phyloP scores from a whole-genome alignment of 805 yeast genomes.

The Hanseniaspora jakobsenii region DNA sequence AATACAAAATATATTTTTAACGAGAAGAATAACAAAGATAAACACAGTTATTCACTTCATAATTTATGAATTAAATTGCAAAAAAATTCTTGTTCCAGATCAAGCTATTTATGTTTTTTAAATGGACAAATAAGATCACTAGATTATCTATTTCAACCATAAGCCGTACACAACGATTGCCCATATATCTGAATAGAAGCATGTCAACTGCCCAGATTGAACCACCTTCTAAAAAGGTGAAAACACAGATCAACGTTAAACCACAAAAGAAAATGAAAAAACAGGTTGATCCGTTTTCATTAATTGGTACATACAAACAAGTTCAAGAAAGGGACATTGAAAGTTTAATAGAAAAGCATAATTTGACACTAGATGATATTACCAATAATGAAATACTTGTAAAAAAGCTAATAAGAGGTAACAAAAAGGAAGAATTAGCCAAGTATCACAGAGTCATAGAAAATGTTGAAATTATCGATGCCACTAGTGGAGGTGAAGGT shows the following conservation, averaged over 20 bases:
- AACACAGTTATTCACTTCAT: no score
- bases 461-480: constrained; percentile 43
- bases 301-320: constrained; percentile 41
- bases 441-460: constrained; percentile 48
- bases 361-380: constrained; percentile 37
- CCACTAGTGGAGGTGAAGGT: constrained; percentile 82
- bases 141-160: no score
- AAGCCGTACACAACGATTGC: no score
- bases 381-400: constrained; percentile 57
- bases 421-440: constrained; percentile 28
- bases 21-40: no score
- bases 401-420: constrained; percentile 35
- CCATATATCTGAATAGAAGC: no score
- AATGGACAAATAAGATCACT: no score
- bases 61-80: no score
- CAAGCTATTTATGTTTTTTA: no score
- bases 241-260: not conserved
- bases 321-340: constrained; percentile 55
- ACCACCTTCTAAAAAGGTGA: constrained; percentile 12
- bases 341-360: constrained; percentile 37
- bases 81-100: no score
- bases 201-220: no score
- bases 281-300: constrained; percentile 64
- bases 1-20: no score
- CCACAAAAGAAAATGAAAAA: constrained; percentile 28